These are phyloP conservation scores for Hordeum marinum DNA, from an alignment of 176 grass and related monocot genomes.

Conservation along the genomic window DNA sequence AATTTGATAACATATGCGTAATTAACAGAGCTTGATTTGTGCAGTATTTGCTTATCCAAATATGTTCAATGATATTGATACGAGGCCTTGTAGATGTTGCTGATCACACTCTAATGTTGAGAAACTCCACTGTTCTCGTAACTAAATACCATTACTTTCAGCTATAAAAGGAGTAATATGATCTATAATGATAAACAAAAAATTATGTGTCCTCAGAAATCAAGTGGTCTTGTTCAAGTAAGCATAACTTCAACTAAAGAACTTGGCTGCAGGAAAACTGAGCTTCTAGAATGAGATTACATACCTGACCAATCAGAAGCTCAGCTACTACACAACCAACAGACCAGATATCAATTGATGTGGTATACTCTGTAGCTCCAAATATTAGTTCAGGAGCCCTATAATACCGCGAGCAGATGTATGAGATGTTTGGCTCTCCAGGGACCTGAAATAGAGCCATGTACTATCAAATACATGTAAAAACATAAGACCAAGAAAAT, in stretches of 20 bases:
- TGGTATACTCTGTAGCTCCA: constrained; percentile 90
- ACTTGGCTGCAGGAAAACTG: neutral
- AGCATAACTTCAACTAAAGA: neutral
- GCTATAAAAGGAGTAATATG: neutral
- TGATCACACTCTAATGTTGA: neutral
- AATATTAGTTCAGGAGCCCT: constrained; percentile 98
- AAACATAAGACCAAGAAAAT: neutral
- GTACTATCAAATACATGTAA: constrained; percentile 34
- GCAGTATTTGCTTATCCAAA: neutral
- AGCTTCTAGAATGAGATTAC: constrained; percentile 2
- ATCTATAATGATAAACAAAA: neutral
- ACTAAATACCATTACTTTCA: neutral
- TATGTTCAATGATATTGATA: neutral
- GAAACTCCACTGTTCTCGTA: constrained; percentile 9
- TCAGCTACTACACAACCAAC: constrained; percentile 97
- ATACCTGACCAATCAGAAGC: constrained; percentile 84
- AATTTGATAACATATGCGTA: neutral
- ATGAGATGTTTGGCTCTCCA: constrained; percentile 96
- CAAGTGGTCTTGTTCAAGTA: neutral
- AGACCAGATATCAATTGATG: constrained; percentile 98
- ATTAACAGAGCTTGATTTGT: neutral
- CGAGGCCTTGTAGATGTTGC: neutral
- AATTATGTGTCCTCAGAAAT: neutral
- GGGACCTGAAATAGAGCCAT: constrained; percentile 60
- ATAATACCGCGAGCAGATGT: constrained; percentile 97